Base-by-base conservation (phyloP, 1,284 basidiomycete species). In the Kwoniella shivajii region DNA sequence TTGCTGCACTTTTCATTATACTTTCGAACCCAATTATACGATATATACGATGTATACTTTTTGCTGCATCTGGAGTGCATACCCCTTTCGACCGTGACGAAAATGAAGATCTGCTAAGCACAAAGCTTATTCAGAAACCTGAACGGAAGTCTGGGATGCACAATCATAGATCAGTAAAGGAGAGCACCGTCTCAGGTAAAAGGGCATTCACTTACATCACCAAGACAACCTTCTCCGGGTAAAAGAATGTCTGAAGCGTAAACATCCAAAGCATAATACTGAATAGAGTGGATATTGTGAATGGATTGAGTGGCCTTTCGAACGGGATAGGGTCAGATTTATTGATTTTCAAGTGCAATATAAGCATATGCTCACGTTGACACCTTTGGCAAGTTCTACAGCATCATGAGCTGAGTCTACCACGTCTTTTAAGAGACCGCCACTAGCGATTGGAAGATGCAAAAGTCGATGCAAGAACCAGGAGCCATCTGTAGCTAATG, bases 341-440 rank as follows among this genome's bases (percentile, higher is more conserved):
- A 1, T 4, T 44, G 11, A 46, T 9, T 2, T 29, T 5, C 7
- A 16, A 45, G n/a, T n/a, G n/a, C n/a, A n/a, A n/a, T n/a, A n/a
- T n/a, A n/a, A n/a, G n/a, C n/a, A n/a, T n/a, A n/a, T n/a, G n/a
- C 57, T 48, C 44, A 59, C 58, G 20, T 60, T 60, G 31, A 60
- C 54, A n/a, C 58, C 58, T 18, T 56, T 16, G 34, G 58, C 58
- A 27, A 60, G 46, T 10, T 55, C 48, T 16, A 60, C 54, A 16
- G 54, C 58, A 13, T 56, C 58, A 27, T 55, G 29, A 44, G 58
- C 58, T 4, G 58, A 47, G 39, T 60, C 58, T 29, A 60, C 50
- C 2, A 60, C 54, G 29, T 60, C 58, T 9, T 27, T 30, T 3
- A 56, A 33, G 7, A 22, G 37, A 14, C 58, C 58, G 2, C 58